Percentiles rank a stretch among this genome's conserved stretches.
phyloP scores from a whole-genome alignment of 2,329 filamentous ascomycete genomes.

The Colletotrichum costaricense region DNA sequence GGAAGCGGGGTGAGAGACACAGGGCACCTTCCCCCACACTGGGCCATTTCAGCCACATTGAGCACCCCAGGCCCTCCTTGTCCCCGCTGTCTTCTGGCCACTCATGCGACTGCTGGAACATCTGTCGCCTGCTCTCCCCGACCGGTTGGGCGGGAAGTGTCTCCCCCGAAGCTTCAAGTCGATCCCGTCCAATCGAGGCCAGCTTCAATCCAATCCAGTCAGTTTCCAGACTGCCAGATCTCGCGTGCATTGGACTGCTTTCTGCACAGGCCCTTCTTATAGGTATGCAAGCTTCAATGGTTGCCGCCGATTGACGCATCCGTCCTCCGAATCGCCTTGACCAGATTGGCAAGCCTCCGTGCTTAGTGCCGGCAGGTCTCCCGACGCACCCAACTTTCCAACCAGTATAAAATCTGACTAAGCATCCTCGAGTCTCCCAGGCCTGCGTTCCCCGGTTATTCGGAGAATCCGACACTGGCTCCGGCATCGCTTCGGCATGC shows the following conservation, averaged over 20 bases:
- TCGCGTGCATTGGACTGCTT: neutral
- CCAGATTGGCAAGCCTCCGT: slow-evolving; percentile 12
- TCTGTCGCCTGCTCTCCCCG: neutral
- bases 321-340: neutral
- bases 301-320: neutral
- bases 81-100: neutral
- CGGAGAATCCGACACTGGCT: slow-evolving; percentile 26
- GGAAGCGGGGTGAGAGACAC: slow-evolving; percentile 26
- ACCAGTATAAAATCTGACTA: neutral
- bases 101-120: neutral
- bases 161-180: neutral
- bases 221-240: neutral
- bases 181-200: neutral
- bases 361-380: neutral
- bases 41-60: neutral
- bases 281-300: neutral
- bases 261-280: neutral
- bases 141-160: neutral
- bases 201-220: neutral
- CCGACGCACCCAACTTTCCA: neutral
- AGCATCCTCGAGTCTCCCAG: neutral
- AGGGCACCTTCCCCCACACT: slow-evolving; percentile 23
- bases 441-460: slow-evolving; percentile 7
- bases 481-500: slow-evolving; percentile 22
- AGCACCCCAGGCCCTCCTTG: slow-evolving; percentile 25